Evolutionary conservation across 495 filamentous ascomycete species (phyloP).

Genomic region (Gamarada debralockiae): DNA sequence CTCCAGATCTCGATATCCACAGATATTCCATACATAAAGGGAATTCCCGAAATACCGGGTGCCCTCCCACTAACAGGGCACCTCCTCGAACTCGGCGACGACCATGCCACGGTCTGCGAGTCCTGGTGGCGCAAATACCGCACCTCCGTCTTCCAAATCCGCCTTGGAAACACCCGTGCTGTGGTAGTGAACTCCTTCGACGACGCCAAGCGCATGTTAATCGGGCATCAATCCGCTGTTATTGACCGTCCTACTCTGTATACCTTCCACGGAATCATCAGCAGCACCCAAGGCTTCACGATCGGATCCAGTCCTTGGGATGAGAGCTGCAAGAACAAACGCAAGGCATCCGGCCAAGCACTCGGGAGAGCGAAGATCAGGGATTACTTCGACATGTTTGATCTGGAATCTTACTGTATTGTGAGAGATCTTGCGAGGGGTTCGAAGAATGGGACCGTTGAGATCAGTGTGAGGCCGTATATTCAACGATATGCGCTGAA

Average conservation of each 20-base stretch:
- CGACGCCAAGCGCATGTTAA: constrained; percentile 40
- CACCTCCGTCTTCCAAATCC: constrained; percentile 51
- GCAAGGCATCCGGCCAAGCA: constrained; percentile 58
- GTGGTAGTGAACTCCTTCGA: constrained; percentile 47
- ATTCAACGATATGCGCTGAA: constrained; percentile 56
- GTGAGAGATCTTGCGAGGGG: constrained; percentile 54
- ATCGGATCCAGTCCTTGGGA: constrained; percentile 62
- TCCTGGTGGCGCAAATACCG: constrained; percentile 49
- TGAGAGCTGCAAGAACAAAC: constrained; percentile 55
- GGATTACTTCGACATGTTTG: constrained; percentile 57
- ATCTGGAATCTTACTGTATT: constrained; percentile 56
- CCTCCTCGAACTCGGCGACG: constrained; percentile 49
- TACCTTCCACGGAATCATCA: constrained; percentile 46
- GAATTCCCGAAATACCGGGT: constrained; percentile 48
- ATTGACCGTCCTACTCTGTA: constrained; percentile 46
- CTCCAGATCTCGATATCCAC: constrained; percentile 22
- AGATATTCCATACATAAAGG: constrained; percentile 44
- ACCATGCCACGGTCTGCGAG: constrained; percentile 51
- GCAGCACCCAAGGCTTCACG: constrained; percentile 52
- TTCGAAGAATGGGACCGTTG: constrained; percentile 43
- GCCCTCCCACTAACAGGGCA: constrained; percentile 48
- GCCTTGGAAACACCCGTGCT: constrained; percentile 47
- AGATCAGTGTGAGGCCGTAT: constrained; percentile 56
- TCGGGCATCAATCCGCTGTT: constrained; percentile 42
- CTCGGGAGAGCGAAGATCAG: constrained; percentile 57